Base-by-base conservation (phyloP, 345 rosid genomes). In the Camelina sativa region DNA sequence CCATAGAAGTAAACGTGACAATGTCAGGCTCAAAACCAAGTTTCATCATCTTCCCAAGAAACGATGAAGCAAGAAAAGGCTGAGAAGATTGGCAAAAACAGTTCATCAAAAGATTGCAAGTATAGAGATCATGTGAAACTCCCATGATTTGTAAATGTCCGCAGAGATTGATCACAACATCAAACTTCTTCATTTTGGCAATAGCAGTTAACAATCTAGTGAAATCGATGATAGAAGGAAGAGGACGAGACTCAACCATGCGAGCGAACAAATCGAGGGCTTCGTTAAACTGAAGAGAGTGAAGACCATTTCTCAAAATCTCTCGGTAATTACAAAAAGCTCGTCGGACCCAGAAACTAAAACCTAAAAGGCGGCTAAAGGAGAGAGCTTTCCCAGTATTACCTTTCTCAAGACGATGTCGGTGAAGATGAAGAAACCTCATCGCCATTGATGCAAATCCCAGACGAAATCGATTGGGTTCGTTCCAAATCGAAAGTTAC, bases 21-120 rank as follows among this genome's bases (percentile, higher is more conserved):
- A 60, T n/a, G 30, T 51, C 55, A 15, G 79, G 79, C 64, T 43
- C 48, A 12, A 68, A 53, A 13, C 74, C 74, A 46, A 76, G 79
- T 8, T 76, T 76, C 79, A 62, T 76, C 63, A 76, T 69, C 64
- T 69, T 76, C 57, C 79, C 74, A 3, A 76, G 66, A 52, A 76
- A 67, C 0, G 50, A 68, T 0, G 30, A 62, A 22, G 56, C 79
- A 22, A 41, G 48, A 54, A 1, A 23, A 43, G 63, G 74, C 7
- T 44, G 55, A 7, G 55, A 62, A 12, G 75, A 76, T 1, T 55
- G 79, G 22, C 64, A 62, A 12, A 60, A 61, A 53, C 69, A 51
- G 10, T 68, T 69, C 51, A 69, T 61, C 1, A 68, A 9, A 37
- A 76, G 74, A 44, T 76, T 76, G 9, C 62, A 75, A 50, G 69